Evolutionary conservation across 441 rosid genomes (phyloP).

Genomic region (Heliophila coronopifolia): DNA sequence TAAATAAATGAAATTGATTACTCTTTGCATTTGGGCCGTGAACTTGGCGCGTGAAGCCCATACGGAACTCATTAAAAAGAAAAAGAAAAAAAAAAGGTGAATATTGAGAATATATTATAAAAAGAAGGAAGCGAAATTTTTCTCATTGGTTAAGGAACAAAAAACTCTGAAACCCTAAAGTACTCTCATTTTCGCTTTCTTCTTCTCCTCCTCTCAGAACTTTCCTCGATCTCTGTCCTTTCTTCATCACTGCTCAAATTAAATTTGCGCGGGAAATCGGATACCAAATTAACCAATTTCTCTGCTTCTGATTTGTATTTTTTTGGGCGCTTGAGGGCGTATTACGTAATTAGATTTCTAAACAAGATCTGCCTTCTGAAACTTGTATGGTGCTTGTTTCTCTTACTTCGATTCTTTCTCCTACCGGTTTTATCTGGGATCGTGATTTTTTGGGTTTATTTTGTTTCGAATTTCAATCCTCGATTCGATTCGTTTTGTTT

Average conservation of each 20-base stretch:
- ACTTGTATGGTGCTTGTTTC: conserved; percentile 16
- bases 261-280: conserved; percentile 30
- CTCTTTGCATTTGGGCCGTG: no score
- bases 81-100: background rate
- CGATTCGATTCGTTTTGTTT: background rate
- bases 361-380: conserved; percentile 18
- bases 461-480: background rate
- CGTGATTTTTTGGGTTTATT: background rate
- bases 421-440: background rate
- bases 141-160: conserved; percentile 21
- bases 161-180: conserved; percentile 30
- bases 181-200: conserved; percentile 1
- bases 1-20: no score
- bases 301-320: background rate
- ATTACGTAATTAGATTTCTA: background rate
- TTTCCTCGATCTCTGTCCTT: conserved; percentile 25
- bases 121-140: background rate
- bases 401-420: background rate
- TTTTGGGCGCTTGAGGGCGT: background rate
- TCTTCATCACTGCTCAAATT: conserved; percentile 11
- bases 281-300: background rate
- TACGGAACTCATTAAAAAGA: background rate
- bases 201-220: conserved; percentile 14
- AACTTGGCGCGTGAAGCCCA: no score
- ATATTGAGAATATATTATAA: background rate